Base-by-base conservation (phyloP, 805 yeast genomes). In the Maudiozyma turicensis region DNA sequence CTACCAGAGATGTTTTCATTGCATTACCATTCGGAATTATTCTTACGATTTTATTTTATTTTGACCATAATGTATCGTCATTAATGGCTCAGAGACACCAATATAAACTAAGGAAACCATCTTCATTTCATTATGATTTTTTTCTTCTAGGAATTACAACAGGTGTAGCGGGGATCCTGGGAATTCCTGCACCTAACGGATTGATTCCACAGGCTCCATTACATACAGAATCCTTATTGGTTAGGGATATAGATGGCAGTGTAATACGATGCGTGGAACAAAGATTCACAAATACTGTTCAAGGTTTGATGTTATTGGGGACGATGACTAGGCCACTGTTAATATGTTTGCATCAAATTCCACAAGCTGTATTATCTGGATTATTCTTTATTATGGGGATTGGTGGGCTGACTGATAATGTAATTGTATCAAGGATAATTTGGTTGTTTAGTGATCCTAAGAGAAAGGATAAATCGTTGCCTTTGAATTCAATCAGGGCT, bases 161-260 rank as follows among this genome's bases (percentile, higher is more conserved):
- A 0, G 95, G 95, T 0, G 65, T 91, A 1, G 74, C 95, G 3
- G 98, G 98, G 0, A 66, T 91, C 0, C 60, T 91, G 9, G 99
- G 98, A 0, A 74, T 93, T 2, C 99, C 98, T 0, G 89, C 97
- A 2, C 98, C 98, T 0, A 93, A 93, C 66, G 99, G 99, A 0
- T 72, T 91, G 33, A 91, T 91, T 42, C 99, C 99, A 1, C 99
- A 91, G 65, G 98, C 99, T 0, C 98, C 98, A 2, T 63, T 93
- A 35, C 99, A 91, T 58, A 89, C 98, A 0, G 77, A 76, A 40
- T 79, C 96, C 0, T 67, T 91, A 32, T 76, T 87, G 40, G 80
- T 85, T 1, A 50, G 48, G 33, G 63, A 60, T 44, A 49, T 45
- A 15, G 54, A 58, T 8, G 63, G 51, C 48, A 44, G 65, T 14